A percentile compares a stretch with the other conserved stretches of the same genome.
These are phyloP conservation scores for Chytriomyces hyalinus DNA, from an alignment of 192 early-diverging fungal species.

Conservation along the genomic window DNA sequence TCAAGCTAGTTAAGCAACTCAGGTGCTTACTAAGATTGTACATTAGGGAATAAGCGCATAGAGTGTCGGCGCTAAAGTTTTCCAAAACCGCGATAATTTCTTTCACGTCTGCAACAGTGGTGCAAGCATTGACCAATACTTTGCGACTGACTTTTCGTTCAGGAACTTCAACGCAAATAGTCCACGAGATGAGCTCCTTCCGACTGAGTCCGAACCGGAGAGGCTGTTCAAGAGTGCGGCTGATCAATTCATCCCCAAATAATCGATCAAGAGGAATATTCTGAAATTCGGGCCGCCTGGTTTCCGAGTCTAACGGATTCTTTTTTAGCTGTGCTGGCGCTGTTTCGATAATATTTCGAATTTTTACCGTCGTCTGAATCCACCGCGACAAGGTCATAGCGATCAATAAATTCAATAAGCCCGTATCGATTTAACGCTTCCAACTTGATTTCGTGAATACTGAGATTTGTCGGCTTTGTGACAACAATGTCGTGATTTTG, in stretches of 20 bases:
- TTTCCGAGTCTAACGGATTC: too few relatives aligned
- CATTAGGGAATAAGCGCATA: neutral
- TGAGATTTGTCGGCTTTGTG: neutral
- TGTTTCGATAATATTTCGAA: too few relatives aligned
- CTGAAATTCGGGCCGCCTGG: too few relatives aligned
- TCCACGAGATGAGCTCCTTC: slow-evolving; percentile 17
- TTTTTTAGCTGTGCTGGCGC: too few relatives aligned
- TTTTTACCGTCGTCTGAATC: slow-evolving; percentile 2
- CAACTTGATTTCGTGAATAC: slow-evolving; percentile 19
- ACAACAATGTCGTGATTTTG: neutral
- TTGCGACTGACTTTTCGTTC: neutral
- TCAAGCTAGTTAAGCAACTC: neutral
- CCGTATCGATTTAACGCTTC: slow-evolving; percentile 20
- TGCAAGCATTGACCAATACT: neutral
- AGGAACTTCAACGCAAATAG: neutral
- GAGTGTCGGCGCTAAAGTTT: neutral
- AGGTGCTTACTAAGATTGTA: neutral
- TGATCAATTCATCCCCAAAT: too few relatives aligned
- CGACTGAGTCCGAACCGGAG: slow-evolving; percentile 1
- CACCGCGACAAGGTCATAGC: slow-evolving; percentile 4
- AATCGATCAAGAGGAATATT: too few relatives aligned
- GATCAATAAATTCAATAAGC: slow-evolving; percentile 5
- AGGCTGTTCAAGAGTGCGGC: neutral
- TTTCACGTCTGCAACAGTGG: slow-evolving; percentile 1
- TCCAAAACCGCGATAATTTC: slow-evolving; percentile 10